Evolutionary conservation across 108 stramenopile species (phyloP).

Genomic region (Halocafeteria seosinensis): DNA sequence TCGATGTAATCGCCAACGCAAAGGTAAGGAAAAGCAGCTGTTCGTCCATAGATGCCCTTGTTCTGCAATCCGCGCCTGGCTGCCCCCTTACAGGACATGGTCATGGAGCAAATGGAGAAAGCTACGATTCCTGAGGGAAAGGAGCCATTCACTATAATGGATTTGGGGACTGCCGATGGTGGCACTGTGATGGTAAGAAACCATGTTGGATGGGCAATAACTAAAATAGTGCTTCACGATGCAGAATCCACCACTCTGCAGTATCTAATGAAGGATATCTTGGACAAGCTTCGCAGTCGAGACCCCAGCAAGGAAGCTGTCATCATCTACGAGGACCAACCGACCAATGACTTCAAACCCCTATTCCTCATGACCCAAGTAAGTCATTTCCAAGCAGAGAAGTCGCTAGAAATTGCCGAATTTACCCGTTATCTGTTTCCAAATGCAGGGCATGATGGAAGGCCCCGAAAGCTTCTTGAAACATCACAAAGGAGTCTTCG

Average conservation of each 20-base stretch:
- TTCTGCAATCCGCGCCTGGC: neutral
- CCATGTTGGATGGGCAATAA: neutral
- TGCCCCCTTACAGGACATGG: slow-evolving; percentile 6
- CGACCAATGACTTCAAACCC: slow-evolving; percentile 33
- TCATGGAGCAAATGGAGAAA: slow-evolving; percentile 13
- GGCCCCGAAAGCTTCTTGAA: neutral
- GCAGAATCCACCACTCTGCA: neutral
- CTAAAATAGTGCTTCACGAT: neutral
- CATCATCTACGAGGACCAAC: slow-evolving; percentile 41
- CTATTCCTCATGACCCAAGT: slow-evolving; percentile 25
- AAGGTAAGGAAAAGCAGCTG: slow-evolving; percentile 1
- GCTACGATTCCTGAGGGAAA: slow-evolving; percentile 13
- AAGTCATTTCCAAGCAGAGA: slow-evolving; percentile 31
- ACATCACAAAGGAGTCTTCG: slow-evolving; percentile 16
- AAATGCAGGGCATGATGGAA: neutral
- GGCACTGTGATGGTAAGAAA: slow-evolving; percentile 16
- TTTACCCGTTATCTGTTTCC: slow-evolving; percentile 13
- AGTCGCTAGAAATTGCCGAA: slow-evolving; percentile 18
- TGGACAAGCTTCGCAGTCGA: neutral
- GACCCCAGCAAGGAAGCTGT: slow-evolving; percentile 14
- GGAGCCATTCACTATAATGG: slow-evolving; percentile 26
- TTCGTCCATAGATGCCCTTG: neutral
- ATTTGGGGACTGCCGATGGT: slow-evolving; percentile 42
- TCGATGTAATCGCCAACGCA: slow-evolving; percentile 34
- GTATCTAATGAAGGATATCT: neutral